Evolutionary conservation across 1,284 basidiomycete species (phyloP), one percentile per base, ranked within the genome.

Genomic region (Ganoderma meredithae): DNA sequence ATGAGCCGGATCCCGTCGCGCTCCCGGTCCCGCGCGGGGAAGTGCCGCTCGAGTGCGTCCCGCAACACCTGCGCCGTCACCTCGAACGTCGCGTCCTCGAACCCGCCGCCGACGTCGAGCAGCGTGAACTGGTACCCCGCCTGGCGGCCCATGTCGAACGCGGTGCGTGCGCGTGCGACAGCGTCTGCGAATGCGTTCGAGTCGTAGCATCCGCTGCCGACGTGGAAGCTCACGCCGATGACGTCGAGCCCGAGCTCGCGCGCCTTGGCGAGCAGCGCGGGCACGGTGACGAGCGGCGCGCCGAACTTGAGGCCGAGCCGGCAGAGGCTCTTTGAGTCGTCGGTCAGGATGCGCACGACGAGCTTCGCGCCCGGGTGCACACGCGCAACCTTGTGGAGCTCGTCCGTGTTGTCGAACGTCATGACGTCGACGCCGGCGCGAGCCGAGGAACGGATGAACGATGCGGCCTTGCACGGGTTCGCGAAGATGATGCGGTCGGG

Each of bases 341-440:
- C 98, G 22, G 97, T 97, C 60, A 99, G 86, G 79, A 99, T 99
- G 71, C 97, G 95, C 39, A 99, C 83, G 72, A 99, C 92, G 64
- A 98, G 89, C 81, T 95, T 93, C 53, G 97, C 96, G 58, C 81
- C 76, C 0, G 96, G 95, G 79, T 97, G 91, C 22, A 87, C 85
- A 59, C 92, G 90, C 59, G 94, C 91, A 73, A 99, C 90, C 84
- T 99, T 99, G 88, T 95, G 87, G n/a, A 99, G 85, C 80, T 99
- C 98, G 82, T 99, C 98, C 62, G 88, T 88, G 81, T 99, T 99
- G 84, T 99, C 98, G 78, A 99, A 99, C 0, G 97, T 99, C 95
- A 98, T 98, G 82, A 90, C 90, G 76, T 95, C 88, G 60, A 99
- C 96, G 31, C 93, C 92, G 36, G 86, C 81, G 72, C 87, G 88